Evolutionary conservation across 2,329 filamentous ascomycete genomes (phyloP), one percentile per base, ranked within the genome.

Genomic region (Colletotrichum viniferum): DNA sequence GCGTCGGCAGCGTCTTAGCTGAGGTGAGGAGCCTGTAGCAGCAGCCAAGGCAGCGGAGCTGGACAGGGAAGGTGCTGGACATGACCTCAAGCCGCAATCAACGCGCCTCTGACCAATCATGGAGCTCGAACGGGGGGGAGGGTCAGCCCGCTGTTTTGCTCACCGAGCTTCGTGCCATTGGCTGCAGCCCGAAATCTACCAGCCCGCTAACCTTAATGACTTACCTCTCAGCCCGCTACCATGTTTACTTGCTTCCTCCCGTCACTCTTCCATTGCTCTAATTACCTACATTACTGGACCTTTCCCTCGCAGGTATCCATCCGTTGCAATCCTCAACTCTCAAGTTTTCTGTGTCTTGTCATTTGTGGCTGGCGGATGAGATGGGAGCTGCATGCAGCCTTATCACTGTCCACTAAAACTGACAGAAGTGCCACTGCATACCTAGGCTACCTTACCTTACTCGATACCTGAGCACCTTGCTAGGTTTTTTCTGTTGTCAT

Each of bases 21-120:
- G 63, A 61, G 30, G 34, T 24, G 12, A 14, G 61, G n/a, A 14
- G 12, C 21, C 55, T 58, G 55, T 58, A 58, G 55, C 14, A 71
- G 61, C 48, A 32, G 55, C 36, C 48, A 13, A n/a, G n/a, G n/a
- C 43, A 66, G 32, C 16, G 24, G 34, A 48, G 26, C 62, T 65
- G 26, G 61, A 60, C 36, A 73, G 65, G 74, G 64, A 74, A 74
- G 58, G 43, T 70, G 64, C 71, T 61, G 28, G 71, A 28, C 18
- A 26, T 28, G 43, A 56, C n/a, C n/a, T n/a, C n/a, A n/a, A 38
- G 36, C 62, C 60, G 60, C 60, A 24, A 21, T 26, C 21, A 71
- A 61, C 24, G 38, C 30, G 52, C 4, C 8, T 30, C 7, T 34
- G 66, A 21, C 74, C 74, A 76, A 76, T 76, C 48, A 61, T 26